Evolutionary conservation across 345 rosid species (phyloP), one percentile per base, ranked within the genome.

Genomic region (Citrus glauca): DNA sequence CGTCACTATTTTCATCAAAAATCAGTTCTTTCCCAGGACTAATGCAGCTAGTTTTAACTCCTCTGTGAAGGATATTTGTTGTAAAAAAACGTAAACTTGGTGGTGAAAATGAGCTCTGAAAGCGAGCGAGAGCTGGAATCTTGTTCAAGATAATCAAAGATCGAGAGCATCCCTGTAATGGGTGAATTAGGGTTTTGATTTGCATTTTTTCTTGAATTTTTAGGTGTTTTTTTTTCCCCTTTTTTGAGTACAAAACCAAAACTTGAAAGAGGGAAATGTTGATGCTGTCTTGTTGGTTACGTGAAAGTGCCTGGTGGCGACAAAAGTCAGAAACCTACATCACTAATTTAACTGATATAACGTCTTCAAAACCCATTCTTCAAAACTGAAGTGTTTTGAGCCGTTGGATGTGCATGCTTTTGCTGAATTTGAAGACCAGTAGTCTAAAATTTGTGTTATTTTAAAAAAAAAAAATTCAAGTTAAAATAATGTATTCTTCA

Each of bases 161-260:
- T 37, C 71, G 81, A 45, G 81, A 67, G 48, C 24, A 45, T 40
- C 70, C 62, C 14, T 2, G 78, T 4, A 64, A 64, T 5, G 78
- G 66, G 24, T 64, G 81, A 61, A 66, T 13, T 28, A 85, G 72
- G 83, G 85, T 13, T 83, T 79, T 89, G 87, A 84, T 74, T 45
- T 80, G 85, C 89, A 87, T 86, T 70, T 77, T 83, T 74, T 74
- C 2, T 25, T 74, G 72, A 32, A 17, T 17, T 45, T 25, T 11
- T 9, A 40, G 2, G 45, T 8, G 42, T 45, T 45, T 45, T 42
- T 42, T 0, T 42, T 42, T 2, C 3, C 3, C 14, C 35, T 9
- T 25, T 50, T 53, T 67, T 73, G 10, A 72, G 30, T 53, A 60
- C 14, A n/a, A 63, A 75, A 53, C 57, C 50, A 45, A 45, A 42